Conservation (phyloP, 352 stramenopile species). For the Peronospora tabacina region DNA sequence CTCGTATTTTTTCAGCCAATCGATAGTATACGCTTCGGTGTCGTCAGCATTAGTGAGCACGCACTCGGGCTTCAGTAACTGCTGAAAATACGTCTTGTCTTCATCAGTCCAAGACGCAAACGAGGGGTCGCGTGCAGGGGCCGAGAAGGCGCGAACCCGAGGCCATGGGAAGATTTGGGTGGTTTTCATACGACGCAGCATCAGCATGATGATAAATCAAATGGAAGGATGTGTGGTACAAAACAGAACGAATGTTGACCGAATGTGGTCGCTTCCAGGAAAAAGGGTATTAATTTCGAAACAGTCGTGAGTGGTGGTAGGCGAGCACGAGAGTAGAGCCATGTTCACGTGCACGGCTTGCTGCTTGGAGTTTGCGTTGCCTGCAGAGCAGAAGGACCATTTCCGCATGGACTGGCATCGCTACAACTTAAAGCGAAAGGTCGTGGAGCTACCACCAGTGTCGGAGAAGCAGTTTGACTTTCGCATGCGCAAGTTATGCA, state of each 20-base stretch:
- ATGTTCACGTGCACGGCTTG: conserved; percentile 85
- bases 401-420: conserved; percentile 96
- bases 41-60: conserved; percentile 67
- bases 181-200: neutral
- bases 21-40: conserved; percentile 59
- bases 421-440: conserved; percentile 95
- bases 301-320: conserved; percentile 17
- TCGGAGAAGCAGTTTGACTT: conserved; percentile 80
- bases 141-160: conserved; percentile 20
- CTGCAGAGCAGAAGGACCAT: conserved; percentile 77
- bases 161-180: conserved; percentile 3
- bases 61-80: conserved; percentile 46
- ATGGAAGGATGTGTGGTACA: conserved; percentile 2
- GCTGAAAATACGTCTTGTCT: conserved; percentile 59
- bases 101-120: conserved; percentile 52
- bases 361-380: conserved; percentile 53
- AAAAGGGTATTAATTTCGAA: conserved; percentile 1
- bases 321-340: neutral
- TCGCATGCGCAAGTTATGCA: conserved; percentile 73
- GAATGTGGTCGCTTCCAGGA: conserved; percentile 9
- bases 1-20: conserved; percentile 87
- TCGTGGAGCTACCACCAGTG: conserved; percentile 89
- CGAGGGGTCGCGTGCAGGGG: conserved; percentile 31
- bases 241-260: conserved; percentile 16
- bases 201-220: too few relatives aligned